Conservation (phyloP, 495 filamentous ascomycete genomes). For the Hypomontagnella submonticulosa region DNA sequence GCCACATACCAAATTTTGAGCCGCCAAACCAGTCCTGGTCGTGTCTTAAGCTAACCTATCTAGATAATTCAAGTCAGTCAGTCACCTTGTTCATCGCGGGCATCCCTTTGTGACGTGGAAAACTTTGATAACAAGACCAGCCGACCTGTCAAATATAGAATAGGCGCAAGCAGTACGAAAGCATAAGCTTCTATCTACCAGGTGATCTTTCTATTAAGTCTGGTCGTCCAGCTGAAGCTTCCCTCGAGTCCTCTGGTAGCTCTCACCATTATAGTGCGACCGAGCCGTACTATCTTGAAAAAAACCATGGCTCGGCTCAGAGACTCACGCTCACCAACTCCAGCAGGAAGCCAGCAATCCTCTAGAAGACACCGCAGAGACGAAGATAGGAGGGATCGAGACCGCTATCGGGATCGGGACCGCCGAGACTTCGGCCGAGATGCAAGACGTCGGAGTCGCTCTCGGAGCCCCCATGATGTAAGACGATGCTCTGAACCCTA, state of each 20-base stretch:
- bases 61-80: too few species aligned
- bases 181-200: slow-evolving; percentile 22
- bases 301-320: slow-evolving; percentile 87
- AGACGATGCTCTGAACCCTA: slow-evolving; percentile 41
- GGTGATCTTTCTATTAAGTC: slow-evolving; percentile 39
- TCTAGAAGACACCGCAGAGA: slow-evolving; percentile 78
- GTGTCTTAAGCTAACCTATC: not conserved
- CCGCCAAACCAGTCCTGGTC: not conserved
- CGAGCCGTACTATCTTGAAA: slow-evolving; percentile 54
- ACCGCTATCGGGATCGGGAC: slow-evolving; percentile 66
- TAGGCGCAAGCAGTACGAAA: not conserved
- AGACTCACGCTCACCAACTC: slow-evolving; percentile 95
- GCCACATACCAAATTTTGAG: slow-evolving; percentile 18
- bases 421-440: slow-evolving; percentile 63
- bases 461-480: slow-evolving; percentile 78
- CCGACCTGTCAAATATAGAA: slow-evolving; percentile 1
- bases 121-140: not conserved
- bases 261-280: slow-evolving; percentile 52
- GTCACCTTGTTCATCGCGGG: slow-evolving; percentile 6
- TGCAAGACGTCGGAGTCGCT: slow-evolving; percentile 70
- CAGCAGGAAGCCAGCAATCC: slow-evolving; percentile 87
- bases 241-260: slow-evolving; percentile 49
- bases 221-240: slow-evolving; percentile 43
- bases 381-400: slow-evolving; percentile 77
- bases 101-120: not conserved